These are phyloP conservation scores for Mycena leptocephala DNA, from an alignment of 768 basidiomycete species.

Conservation along the genomic window DNA sequence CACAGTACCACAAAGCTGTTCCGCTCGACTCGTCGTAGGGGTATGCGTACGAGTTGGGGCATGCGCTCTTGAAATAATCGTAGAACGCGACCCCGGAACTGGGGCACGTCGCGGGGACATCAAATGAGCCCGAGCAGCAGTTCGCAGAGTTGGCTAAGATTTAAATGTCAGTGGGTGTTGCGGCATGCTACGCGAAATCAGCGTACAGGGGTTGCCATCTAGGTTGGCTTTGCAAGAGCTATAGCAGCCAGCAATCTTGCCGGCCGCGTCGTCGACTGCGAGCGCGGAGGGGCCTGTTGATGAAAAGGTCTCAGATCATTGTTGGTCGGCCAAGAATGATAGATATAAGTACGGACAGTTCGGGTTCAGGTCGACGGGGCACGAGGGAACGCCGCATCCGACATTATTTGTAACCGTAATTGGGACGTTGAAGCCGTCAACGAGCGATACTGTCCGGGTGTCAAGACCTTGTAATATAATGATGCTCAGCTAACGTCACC, in stretches of 20 bases:
- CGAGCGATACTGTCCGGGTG: slow-evolving; percentile 42
- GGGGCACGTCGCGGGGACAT: slow-evolving; percentile 26
- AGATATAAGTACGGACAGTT: not conserved
- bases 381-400: too few relatives aligned
- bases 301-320: not conserved
- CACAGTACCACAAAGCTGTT: slow-evolving; percentile 21
- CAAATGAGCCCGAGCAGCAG: not conserved
- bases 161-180: not conserved
- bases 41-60: slow-evolving; percentile 30
- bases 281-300: not conserved
- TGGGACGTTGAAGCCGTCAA: slow-evolving; percentile 23
- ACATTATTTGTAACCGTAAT: not conserved
- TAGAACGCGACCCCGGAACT: slow-evolving; percentile 22
- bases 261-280: not conserved
- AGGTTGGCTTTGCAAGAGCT: not conserved
- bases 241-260: not conserved
- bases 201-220: not conserved
- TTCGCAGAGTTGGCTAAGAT: not conserved
- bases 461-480: not conserved
- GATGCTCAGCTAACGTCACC: not conserved
- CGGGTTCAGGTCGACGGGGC: not conserved
- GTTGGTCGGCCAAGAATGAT: not conserved
- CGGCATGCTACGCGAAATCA: not conserved
- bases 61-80: slow-evolving; percentile 25
- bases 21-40: slow-evolving; percentile 30